Evolutionary conservation across 1,284 basidiomycete species (phyloP), one percentile per base, ranked within the genome.

Genomic region (Mycosarcoma maydis): DNA sequence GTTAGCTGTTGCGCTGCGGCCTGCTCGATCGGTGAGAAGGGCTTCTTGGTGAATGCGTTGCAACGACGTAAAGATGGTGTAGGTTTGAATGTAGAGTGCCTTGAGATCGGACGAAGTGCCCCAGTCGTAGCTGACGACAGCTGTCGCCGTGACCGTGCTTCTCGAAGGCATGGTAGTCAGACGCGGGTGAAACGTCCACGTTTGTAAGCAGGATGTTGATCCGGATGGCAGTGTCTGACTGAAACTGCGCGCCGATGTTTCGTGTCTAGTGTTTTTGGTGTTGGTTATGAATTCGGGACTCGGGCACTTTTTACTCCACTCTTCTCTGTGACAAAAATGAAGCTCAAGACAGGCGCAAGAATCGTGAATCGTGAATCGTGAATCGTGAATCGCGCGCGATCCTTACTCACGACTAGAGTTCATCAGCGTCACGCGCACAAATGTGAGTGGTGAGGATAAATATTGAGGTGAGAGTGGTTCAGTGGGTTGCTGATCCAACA

Each of bases 11-110:
- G 36, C n/a, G 17, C 36, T 45, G 6, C 26, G 47, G 7, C 37
- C 41, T 41, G 54, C 27, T 40, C 49, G 43, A 16, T 56, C 42
- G 19, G 59, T 51, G 36, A 60, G 52, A 2, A 53, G 32, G 6
- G 60, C 69, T 23, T 72, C 65, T 14, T 61, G 47, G 20, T 66
- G 61, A 45, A 74, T 75, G 27, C 60, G 58, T 41, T 78, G 78
- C 54, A 76, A 53, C 6, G 76, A 78, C 27, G 65, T 69, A 47
- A 80, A 80, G 49, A 78, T 69, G 50, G 73, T 78, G 45, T 67
- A 78, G 6, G 73, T 65, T 29, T 78, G 70, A 29, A 70, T 72
- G 50, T 72, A 77, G 56, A 77, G 56, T 36, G 62, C 49, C 36
- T 65, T 70, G 48, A 61, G 54, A 17, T 66, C 58, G 27, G 68